Evolutionary conservation across 306 rosid genomes (phyloP).

Genomic region (Citrullus mucosospermus): DNA sequence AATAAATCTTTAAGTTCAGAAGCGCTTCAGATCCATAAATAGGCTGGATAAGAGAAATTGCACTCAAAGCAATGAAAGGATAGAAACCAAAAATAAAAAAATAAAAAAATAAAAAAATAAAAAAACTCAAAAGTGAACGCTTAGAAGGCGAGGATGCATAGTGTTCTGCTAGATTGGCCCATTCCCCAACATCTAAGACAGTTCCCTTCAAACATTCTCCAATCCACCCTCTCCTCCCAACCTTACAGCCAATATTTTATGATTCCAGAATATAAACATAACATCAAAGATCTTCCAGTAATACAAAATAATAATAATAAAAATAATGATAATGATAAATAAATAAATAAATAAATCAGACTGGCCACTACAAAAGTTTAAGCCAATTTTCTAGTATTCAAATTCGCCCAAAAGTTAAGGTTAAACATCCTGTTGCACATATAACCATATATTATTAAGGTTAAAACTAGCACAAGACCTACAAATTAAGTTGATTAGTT

Average conservation of each 20-base stretch:
- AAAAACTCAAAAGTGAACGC: neutral
- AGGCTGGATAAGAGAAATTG: neutral
- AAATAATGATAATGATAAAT: too few species aligned
- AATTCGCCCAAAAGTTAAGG: neutral
- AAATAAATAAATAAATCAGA: neutral
- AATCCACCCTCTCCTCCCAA: neutral
- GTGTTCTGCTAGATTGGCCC: neutral
- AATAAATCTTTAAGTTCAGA: neutral
- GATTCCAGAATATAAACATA: neutral
- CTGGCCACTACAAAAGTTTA: neutral
- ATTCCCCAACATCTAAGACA: neutral
- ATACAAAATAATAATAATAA: neutral
- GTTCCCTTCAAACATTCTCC: neutral
- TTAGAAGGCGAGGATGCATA: neutral
- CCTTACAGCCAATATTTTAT: neutral
- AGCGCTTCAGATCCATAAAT: neutral
- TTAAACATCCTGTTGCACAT: neutral
- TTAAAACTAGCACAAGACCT: neutral
- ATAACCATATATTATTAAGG: neutral
- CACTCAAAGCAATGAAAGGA: neutral
- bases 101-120: neutral
- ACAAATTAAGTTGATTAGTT: neutral
- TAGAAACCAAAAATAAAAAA: neutral
- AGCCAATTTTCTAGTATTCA: neutral
- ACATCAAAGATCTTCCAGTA: neutral